Conservation (phyloP, 163 green algal genomes). For the Volvox carteri region DNA sequence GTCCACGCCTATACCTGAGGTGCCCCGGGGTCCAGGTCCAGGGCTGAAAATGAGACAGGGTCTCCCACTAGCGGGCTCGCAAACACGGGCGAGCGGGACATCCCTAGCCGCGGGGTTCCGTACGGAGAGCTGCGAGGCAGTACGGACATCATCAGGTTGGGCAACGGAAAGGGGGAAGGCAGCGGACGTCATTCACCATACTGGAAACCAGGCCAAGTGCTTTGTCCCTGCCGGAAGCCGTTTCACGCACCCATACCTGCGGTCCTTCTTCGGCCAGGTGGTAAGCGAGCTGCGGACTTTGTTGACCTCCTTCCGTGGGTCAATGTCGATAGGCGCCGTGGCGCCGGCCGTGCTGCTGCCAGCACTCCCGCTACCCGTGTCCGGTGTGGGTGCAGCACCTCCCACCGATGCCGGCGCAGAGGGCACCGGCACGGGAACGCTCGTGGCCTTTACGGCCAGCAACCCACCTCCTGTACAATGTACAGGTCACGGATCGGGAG, state of each 20-base stretch:
- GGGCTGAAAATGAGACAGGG: slow-evolving; percentile 58
- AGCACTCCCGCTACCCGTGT: neutral
- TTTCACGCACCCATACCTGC: too few relatives aligned
- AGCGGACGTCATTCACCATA: too few relatives aligned
- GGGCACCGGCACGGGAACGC: slow-evolving; percentile 13
- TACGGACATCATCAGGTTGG: too few relatives aligned
- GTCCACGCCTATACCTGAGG: slow-evolving; percentile 12
- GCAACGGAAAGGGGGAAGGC: too few relatives aligned
- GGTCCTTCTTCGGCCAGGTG: slow-evolving; percentile 44
- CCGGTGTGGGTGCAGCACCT: neutral
- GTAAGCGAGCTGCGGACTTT: slow-evolving; percentile 68
- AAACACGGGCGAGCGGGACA: slow-evolving; percentile 56
- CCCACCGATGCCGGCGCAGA: slow-evolving; percentile 10
- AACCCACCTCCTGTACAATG: neutral
- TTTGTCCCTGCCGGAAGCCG: too few relatives aligned
- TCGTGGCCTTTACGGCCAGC: neutral
- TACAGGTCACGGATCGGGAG: too few relatives aligned
- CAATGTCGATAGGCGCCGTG: slow-evolving; percentile 70
- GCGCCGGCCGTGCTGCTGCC: slow-evolving; percentile 28
- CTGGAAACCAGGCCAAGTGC: too few relatives aligned
- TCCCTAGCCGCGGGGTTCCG: slow-evolving; percentile 64
- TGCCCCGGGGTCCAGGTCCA: slow-evolving; percentile 67
- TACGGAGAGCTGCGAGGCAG: slow-evolving; percentile 61
- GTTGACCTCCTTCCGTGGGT: slow-evolving; percentile 76
- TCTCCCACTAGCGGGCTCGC: slow-evolving; percentile 60